A percentile compares a stretch with the other conserved stretches of the same genome.
These are phyloP conservation scores for Rhizopogon rudus DNA, from an alignment of 768 basidiomycete genomes.

Conservation along the genomic window DNA sequence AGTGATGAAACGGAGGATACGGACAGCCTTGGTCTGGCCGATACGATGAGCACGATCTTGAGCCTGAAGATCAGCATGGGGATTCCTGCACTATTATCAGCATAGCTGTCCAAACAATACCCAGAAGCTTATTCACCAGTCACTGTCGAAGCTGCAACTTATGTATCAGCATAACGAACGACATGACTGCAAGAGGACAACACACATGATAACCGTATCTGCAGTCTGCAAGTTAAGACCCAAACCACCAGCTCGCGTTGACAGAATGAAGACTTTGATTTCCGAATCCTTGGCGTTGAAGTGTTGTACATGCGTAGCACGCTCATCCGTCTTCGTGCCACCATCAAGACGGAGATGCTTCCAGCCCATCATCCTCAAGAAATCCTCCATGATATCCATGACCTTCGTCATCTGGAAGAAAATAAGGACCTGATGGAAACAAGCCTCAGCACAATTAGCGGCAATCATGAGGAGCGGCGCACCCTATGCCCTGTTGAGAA, in stretches of 20 bases:
- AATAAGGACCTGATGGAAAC: conserved; percentile 70
- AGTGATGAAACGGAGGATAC: conserved; percentile 94
- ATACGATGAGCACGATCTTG: conserved; percentile 99
- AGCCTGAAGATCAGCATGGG: conserved; percentile 97
- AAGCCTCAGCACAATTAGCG: neutral
- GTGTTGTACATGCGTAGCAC: conserved; percentile 76
- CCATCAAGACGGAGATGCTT: conserved; percentile 93
- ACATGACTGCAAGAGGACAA: conserved; percentile 8
- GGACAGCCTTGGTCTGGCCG: conserved; percentile 96
- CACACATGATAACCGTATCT: conserved; percentile 93
- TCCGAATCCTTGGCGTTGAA: conserved; percentile 92
- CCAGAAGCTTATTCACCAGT: conserved; percentile 42
- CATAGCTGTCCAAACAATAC: neutral
- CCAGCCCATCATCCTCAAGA: conserved; percentile 81
- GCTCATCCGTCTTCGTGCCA: conserved; percentile 93
- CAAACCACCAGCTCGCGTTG: conserved; percentile 89
- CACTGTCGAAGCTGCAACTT: conserved; percentile 63
- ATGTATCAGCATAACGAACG: conserved; percentile 7
- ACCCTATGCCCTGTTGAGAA: conserved; percentile 90
- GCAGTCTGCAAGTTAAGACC: conserved; percentile 95
- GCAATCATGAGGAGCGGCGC: conserved; percentile 11
- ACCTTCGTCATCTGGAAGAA: conserved; percentile 99
- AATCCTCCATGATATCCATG: conserved; percentile 98
- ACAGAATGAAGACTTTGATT: conserved; percentile 88
- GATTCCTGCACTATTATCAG: conserved; percentile 61